These are phyloP conservation scores for Penicillium psychrofluorescens DNA, from an alignment of 495 filamentous ascomycete genomes.

Conservation along the genomic window DNA sequence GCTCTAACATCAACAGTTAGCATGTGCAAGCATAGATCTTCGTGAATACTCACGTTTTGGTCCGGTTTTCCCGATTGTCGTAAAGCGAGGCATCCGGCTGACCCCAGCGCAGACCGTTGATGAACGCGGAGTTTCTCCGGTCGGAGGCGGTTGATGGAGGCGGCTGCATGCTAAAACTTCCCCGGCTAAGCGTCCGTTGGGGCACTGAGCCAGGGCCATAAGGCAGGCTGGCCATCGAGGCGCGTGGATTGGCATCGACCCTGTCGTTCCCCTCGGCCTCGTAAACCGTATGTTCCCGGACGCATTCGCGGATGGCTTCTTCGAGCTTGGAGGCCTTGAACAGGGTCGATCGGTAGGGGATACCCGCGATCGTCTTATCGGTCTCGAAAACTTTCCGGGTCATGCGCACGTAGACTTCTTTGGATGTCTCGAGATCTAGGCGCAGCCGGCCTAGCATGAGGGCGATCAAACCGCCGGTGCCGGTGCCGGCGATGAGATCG, in stretches of 20 bases:
- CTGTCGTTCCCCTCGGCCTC: constrained; percentile 74
- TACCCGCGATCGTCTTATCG: constrained; percentile 92
- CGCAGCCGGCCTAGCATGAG: constrained; percentile 92
- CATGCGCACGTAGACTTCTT: constrained; percentile 90
- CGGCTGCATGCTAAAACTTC: constrained; percentile 36
- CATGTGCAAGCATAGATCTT: background rate
- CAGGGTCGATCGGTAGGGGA: constrained; percentile 84
- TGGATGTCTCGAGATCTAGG: constrained; percentile 90
- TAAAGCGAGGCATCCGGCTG: constrained; percentile 63
- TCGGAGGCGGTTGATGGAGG: constrained; percentile 35
- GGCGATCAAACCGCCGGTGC: constrained; percentile 91
- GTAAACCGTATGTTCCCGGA: constrained; percentile 75
- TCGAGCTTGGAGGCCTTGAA: constrained; percentile 96
- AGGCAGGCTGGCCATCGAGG: constrained; percentile 30
- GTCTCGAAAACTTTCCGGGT: constrained; percentile 93
- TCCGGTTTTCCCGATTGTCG: constrained; percentile 75
- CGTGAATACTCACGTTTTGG: constrained; percentile 72
- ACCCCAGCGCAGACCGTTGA: constrained; percentile 44
- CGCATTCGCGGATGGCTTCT: constrained; percentile 85
- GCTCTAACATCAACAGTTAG: constrained; percentile 44
- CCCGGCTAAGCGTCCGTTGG: constrained; percentile 38
- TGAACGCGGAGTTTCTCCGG: constrained; percentile 28
- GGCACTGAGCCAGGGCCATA: constrained; percentile 31
- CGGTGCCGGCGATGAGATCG: constrained; percentile 90
- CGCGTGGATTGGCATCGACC: constrained; percentile 18